phyloP scores from a whole-genome alignment of 306 rosid species.

The Bauhinia variegata region DNA sequence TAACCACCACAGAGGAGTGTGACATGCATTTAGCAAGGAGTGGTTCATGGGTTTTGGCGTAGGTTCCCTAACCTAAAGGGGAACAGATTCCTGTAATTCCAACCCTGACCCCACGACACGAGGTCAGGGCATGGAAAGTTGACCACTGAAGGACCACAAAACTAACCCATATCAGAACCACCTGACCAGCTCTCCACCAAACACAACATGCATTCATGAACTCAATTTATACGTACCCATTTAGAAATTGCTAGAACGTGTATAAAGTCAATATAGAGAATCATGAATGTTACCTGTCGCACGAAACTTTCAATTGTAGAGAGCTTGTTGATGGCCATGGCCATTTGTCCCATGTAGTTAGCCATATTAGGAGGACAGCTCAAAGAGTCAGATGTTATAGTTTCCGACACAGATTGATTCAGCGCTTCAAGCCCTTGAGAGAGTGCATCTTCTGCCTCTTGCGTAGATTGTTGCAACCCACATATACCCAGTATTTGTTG shows the following conservation, averaged over 20 bases:
- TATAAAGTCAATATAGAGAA: background rate
- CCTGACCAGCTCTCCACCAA: slow-evolving; percentile 32
- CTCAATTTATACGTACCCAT: background rate
- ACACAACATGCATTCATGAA: slow-evolving; percentile 26
- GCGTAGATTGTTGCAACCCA: slow-evolving; percentile 88
- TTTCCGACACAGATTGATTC: slow-evolving; percentile 73
- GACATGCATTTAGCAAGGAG: slow-evolving; percentile 52
- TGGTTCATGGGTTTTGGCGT: slow-evolving; percentile 58
- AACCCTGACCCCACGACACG: slow-evolving; percentile 48
- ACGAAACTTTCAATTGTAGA: slow-evolving; percentile 81
- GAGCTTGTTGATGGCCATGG: slow-evolving; percentile 88
- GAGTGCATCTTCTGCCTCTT: slow-evolving; percentile 82
- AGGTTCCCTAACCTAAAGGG: slow-evolving; percentile 62
- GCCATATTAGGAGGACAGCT: slow-evolving; percentile 79
- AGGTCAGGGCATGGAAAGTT: slow-evolving; percentile 36
- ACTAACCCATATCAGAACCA: slow-evolving; percentile 25
- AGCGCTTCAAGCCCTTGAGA: slow-evolving; percentile 85
- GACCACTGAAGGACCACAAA: slow-evolving; percentile 49
- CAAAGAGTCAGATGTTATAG: slow-evolving; percentile 76
- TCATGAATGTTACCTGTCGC: slow-evolving; percentile 66
- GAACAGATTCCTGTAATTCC: slow-evolving; percentile 50
- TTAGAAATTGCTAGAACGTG: background rate
- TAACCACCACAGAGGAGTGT: slow-evolving; percentile 47
- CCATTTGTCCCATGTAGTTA: slow-evolving; percentile 97
- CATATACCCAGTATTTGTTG: slow-evolving; percentile 85